These are phyloP conservation scores for Borovskyia barvae DNA, from an alignment of 208 protist species.

Conservation along the genomic window DNA sequence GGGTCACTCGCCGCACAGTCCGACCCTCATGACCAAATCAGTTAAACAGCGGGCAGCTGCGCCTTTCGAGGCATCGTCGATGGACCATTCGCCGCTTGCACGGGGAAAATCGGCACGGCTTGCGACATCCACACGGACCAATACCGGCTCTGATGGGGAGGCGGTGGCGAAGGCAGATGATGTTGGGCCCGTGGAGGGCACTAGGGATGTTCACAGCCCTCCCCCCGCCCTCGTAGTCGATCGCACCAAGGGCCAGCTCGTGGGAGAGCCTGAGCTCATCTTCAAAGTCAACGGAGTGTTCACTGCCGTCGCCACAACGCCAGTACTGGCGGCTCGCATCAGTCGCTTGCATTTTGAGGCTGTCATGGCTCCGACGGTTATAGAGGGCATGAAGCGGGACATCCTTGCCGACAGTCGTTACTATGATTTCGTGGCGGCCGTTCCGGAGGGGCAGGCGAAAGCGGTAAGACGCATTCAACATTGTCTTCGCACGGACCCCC, in stretches of 20 bases:
- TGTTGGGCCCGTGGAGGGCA: too few species aligned
- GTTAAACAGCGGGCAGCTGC: too few species aligned
- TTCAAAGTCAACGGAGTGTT: slow-evolving; percentile 56
- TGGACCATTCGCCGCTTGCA: too few species aligned
- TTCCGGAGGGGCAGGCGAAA: slow-evolving; percentile 43
- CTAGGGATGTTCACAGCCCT: too few species aligned
- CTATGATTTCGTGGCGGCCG: slow-evolving; percentile 41
- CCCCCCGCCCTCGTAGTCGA: slow-evolving; percentile 24
- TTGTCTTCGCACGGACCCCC: slow-evolving; percentile 10
- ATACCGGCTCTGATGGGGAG: too few species aligned
- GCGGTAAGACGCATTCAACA: slow-evolving; percentile 38
- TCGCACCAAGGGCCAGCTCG: slow-evolving; percentile 32
- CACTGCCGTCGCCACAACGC: slow-evolving; percentile 34
- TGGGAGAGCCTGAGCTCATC: slow-evolving; percentile 62
- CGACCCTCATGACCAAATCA: too few species aligned
- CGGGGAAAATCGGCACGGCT: too few species aligned
- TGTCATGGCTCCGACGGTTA: slow-evolving; percentile 31
- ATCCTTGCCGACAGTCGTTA: slow-evolving; percentile 47
- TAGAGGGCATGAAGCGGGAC: slow-evolving; percentile 52
- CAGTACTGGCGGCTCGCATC: slow-evolving; percentile 54
- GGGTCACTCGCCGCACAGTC: too few species aligned
- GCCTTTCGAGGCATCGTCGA: too few species aligned
- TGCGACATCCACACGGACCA: too few species aligned
- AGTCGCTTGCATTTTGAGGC: slow-evolving; percentile 66
- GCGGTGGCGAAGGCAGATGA: too few species aligned